Evolutionary conservation across 768 basidiomycete genomes (phyloP), one percentile per base, ranked within the genome.

Genomic region (Pleurotus cornucopiae): DNA sequence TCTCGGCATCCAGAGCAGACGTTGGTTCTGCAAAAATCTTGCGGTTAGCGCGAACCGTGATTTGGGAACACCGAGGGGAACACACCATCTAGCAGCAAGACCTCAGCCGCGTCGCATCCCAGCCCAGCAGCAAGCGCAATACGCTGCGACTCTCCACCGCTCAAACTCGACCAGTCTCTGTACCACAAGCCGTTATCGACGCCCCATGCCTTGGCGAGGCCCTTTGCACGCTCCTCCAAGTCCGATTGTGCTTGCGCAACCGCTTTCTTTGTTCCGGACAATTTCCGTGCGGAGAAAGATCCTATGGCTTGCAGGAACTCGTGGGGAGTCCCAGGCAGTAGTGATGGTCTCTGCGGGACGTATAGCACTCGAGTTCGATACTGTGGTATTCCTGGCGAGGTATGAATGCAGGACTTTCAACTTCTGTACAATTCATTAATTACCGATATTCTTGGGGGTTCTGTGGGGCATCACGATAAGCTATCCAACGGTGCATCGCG

Each of bases 71-170:
- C 49, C 14, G 41, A 46, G 54, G 25, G 45, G 39, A 13, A 72
- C 81, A 47, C 41, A 91, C 93, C 94, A 65, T 89, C 94, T 41
- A 87, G 75, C 49, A 95, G 75, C 13, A 96, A 70, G 0, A 95
- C 74, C 64, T 94, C 91, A 0, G 91, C 90, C 0, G 84, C 83
- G 46, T 85, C 76, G 43, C 93, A 67, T 1, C 89, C 86, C 1
- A 92, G 65, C 0, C 89, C 89, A 6, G 86, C 76, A 14, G 92
- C 89, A 53, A 95, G 67, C 7, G 86, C 82, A n/a, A 94, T 80
- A 46, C 94, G 76, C 67, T 96, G 94, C 1, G 83, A 79, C 67
- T 96, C 94, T 14, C 94, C 94, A 1, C 92, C 94, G 61, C 89
- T 92, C 63, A 96, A 70, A 45, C 80, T 83, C 6, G 81, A 69